These are phyloP conservation scores for Paecilomyces sp. DNA, from an alignment of 2,329 filamentous ascomycete species.

Conservation along the genomic window DNA sequence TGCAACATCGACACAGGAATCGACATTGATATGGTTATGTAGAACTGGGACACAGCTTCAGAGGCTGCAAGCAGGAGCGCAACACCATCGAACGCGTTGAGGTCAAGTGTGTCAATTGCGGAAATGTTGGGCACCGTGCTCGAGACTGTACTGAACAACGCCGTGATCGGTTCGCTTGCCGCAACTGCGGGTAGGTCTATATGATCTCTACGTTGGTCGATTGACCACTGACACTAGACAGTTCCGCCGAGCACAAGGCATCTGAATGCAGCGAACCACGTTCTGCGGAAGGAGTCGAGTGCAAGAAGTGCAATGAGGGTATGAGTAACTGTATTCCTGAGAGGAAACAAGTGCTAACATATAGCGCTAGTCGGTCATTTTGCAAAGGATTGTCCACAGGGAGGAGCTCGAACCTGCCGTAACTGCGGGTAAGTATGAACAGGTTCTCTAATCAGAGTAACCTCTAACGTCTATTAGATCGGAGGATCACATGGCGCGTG, in stretches of 20 bases:
- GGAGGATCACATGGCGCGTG: conserved; percentile 35
- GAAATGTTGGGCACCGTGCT: conserved; percentile 39
- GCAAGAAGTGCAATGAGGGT: conserved; percentile 37
- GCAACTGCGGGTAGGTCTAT: conserved; percentile 43
- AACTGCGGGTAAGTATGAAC: conserved; percentile 36
- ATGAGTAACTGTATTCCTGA: conserved; percentile 4
- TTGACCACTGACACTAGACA: conserved; percentile 16
- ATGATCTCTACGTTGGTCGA: background rate
- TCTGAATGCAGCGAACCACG: conserved; percentile 42
- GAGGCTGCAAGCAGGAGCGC: conserved; percentile 43
- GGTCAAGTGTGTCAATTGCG: conserved; percentile 47
- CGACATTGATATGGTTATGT: background rate
- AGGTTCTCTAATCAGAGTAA: background rate
- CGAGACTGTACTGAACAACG: conserved; percentile 40
- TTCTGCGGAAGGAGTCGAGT: conserved; percentile 37
- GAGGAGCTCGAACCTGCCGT: conserved; percentile 30
- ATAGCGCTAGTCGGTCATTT: conserved; percentile 34
- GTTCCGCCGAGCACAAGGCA: conserved; percentile 39
- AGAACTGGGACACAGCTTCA: conserved; percentile 44
- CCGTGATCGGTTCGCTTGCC: conserved; percentile 37
- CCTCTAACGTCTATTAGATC: conserved; percentile 21
- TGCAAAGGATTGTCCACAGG: conserved; percentile 39
- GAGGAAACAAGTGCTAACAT: background rate
- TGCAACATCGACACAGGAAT: background rate
- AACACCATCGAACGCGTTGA: conserved; percentile 30